These are phyloP conservation scores for Suhomyces taliae DNA, from an alignment of 1,139 yeast species.

Conservation along the genomic window DNA sequence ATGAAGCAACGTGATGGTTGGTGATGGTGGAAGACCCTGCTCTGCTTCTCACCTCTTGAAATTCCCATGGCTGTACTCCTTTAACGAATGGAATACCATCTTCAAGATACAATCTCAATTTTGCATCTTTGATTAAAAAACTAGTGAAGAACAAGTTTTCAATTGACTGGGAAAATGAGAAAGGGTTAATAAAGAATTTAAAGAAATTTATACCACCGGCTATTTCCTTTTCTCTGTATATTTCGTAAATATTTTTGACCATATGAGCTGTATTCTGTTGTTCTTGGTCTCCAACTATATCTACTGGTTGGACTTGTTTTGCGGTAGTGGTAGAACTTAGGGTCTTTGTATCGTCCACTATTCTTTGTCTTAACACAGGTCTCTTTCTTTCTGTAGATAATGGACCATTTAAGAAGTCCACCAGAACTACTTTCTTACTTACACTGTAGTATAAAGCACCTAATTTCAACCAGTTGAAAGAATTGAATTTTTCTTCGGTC, in stretches of 20 bases:
- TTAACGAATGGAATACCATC: slow-evolving; percentile 42
- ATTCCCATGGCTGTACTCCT: slow-evolving; percentile 17
- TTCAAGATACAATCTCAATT: slow-evolving; percentile 49
- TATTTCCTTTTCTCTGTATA: slow-evolving; percentile 31
- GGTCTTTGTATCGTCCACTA: slow-evolving; percentile 45
- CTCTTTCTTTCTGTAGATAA: slow-evolving; percentile 59
- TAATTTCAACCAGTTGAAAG: slow-evolving; percentile 58
- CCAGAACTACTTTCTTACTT: slow-evolving; percentile 49
- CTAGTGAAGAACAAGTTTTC: slow-evolving; percentile 84
- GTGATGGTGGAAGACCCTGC: slow-evolving; percentile 21
- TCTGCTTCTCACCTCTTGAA: slow-evolving; percentile 14
- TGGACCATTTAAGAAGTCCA: slow-evolving; percentile 72
- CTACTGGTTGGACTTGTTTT: slow-evolving; percentile 49
- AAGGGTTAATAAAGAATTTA: slow-evolving; percentile 70
- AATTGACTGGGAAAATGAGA: slow-evolving; percentile 72
- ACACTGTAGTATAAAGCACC: slow-evolving; percentile 55
- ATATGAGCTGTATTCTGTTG: slow-evolving; percentile 62
- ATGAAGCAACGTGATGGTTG: slow-evolving; percentile 68
- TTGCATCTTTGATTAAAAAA: slow-evolving; percentile 75
- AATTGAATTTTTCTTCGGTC: slow-evolving; percentile 30
- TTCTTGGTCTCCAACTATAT: slow-evolving; percentile 43
- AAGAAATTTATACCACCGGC: slow-evolving; percentile 55
- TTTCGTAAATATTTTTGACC: slow-evolving; percentile 50
- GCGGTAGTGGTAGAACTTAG: slow-evolving; percentile 49
- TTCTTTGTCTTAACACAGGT: slow-evolving; percentile 34